These are phyloP conservation scores for Sporothrix curviconia DNA, from an alignment of 2,329 filamentous ascomycete species.

Conservation along the genomic window DNA sequence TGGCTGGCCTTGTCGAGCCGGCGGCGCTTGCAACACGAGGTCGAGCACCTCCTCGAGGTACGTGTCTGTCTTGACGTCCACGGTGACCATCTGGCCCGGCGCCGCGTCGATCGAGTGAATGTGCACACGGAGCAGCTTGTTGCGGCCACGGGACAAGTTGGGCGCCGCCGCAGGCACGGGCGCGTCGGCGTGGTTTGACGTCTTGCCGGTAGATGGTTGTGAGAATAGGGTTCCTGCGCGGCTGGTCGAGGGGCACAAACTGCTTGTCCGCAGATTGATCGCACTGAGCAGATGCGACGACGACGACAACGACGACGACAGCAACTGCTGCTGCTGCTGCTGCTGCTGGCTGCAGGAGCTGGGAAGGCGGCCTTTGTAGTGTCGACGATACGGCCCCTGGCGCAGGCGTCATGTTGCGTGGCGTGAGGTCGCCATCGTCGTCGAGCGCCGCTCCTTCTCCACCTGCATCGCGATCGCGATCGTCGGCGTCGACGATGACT, in stretches of 20 bases:
- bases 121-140: constrained; percentile 66
- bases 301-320: too few relatives aligned
- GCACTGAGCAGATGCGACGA: neutral
- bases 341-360: neutral
- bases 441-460: neutral
- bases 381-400: constrained; percentile 6
- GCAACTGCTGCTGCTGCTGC: neutral
- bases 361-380: too few relatives aligned
- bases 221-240: constrained; percentile 52
- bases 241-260: constrained; percentile 23
- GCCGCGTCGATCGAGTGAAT: constrained; percentile 63
- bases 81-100: constrained; percentile 64
- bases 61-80: constrained; percentile 74
- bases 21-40: constrained; percentile 66
- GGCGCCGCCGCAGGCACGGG: constrained; percentile 42
- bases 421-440: constrained; percentile 26
- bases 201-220: constrained; percentile 54
- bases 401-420: constrained; percentile 44
- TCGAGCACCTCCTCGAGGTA: constrained; percentile 79
- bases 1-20: constrained; percentile 73
- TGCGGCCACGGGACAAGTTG: constrained; percentile 51
- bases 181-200: constrained; percentile 49
- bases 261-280: constrained; percentile 1
- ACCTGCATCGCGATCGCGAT: neutral
- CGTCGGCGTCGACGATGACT: constrained; percentile 25